Base-by-base conservation (phyloP, 768 basidiomycete genomes). In the Lactarius trivialis region DNA sequence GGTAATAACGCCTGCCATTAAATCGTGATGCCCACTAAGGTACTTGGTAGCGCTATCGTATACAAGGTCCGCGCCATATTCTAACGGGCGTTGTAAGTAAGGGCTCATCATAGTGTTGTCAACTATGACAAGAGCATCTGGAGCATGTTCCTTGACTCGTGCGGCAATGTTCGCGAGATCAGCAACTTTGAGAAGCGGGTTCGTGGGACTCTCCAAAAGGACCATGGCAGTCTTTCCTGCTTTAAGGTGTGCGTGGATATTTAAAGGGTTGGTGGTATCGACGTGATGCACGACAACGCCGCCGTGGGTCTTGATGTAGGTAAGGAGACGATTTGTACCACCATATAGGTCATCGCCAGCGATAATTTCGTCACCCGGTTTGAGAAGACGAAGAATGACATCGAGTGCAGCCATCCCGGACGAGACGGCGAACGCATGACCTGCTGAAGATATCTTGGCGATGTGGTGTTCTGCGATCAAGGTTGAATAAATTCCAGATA, bases 91-190 rank as follows among this genome's bases (percentile, higher is more conserved):
- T 71, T 96, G 94, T 8, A 98, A 79, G 75, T 98, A 98, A 17
- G 97, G 96, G 71, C 94, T 97, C 96, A 98, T 98, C 97, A 98
- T 98, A 63, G 97, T 98, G 72, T 99, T 98, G 73, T 98, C 97
- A 24, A 93, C 93, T 39, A 95, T 89, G 57, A 95, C 77, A 67
- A 93, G 68, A 2, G 93, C 93, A 69, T 89, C 82, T 8, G 88
- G 86, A 19, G 88, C 88, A 54, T 81, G 81, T 69, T 88, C 84
- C 71, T 95, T 94, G 67, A 96, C 91, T 67, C 92, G 81, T 58
- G 83, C 80, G 67, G 88, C 85, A 69, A 99, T 96, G 30, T 78
- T 78, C 7, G 87, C 88, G 55, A 99, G 80, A 74, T 98, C 96
- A 21, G 85, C 90, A 59, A 98, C 90, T 76, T 98, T 98, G 67